Conservation (phyloP, 139 green algal species). For the Chlorella sorokiniana region DNA sequence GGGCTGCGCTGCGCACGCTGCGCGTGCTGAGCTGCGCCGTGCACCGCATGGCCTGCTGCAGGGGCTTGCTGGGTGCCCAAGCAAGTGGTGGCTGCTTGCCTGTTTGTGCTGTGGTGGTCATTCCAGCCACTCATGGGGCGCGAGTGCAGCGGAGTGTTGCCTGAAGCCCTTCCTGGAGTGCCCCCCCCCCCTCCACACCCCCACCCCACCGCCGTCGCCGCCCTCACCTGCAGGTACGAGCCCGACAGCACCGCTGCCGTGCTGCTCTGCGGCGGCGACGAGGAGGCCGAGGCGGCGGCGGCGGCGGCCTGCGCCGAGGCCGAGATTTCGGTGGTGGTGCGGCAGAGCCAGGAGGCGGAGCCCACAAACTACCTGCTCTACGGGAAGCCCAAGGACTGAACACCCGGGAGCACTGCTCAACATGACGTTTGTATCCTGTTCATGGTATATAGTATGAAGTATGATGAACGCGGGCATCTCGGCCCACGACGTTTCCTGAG, state of each 20-base stretch:
- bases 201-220: background rate
- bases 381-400: constrained; percentile 10
- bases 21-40: background rate
- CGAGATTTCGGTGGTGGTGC: constrained; percentile 64
- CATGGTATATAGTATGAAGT: too few relatives aligned
- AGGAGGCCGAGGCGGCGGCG: constrained; percentile 69
- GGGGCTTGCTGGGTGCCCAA: background rate
- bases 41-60: background rate
- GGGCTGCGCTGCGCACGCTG: background rate
- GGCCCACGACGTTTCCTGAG: too few relatives aligned
- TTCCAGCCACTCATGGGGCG: too few relatives aligned
- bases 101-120: too few relatives aligned
- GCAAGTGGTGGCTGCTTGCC: background rate
- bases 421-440: too few relatives aligned
- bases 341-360: constrained; percentile 46
- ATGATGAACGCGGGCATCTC: too few relatives aligned
- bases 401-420: background rate
- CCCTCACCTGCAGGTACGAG: constrained; percentile 61
- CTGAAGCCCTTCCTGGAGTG: background rate
- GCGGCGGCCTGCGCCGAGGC: constrained; percentile 71
- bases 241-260: constrained; percentile 74
- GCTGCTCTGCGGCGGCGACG: constrained; percentile 73
- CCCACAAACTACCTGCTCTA: constrained; percentile 45
- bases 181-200: too few relatives aligned
- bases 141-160: too few relatives aligned